Conservation (phyloP, 2,329 filamentous ascomycete genomes). For the Ophiocordyceps polyrhachis-furcata region DNA sequence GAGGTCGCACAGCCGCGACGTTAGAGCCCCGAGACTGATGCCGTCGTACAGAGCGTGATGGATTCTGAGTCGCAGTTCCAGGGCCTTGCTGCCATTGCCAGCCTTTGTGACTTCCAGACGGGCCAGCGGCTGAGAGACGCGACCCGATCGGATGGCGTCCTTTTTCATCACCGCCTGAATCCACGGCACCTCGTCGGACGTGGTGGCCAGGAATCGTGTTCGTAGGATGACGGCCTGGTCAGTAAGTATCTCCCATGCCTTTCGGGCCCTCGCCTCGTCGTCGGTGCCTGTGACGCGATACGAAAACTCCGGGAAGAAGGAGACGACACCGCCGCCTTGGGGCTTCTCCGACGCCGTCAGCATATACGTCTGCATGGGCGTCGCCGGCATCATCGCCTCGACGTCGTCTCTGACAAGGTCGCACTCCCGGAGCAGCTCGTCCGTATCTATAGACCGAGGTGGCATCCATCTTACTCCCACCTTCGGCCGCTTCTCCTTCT, state of each 20-base stretch:
- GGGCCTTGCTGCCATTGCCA: slow-evolving; percentile 1
- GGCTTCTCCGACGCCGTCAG: slow-evolving; percentile 57
- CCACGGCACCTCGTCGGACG: slow-evolving; percentile 27
- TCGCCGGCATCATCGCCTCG: slow-evolving; percentile 44
- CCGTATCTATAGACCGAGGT: slow-evolving; percentile 19
- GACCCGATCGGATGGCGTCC: background rate
- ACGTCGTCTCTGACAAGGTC: slow-evolving; percentile 26
- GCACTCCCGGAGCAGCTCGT: slow-evolving; percentile 17
- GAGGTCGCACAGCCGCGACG: slow-evolving; percentile 18
- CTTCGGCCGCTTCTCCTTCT: background rate
- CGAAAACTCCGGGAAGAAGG: slow-evolving; percentile 59
- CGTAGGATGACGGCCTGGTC: slow-evolving; percentile 43
- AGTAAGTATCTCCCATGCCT: slow-evolving; percentile 44
- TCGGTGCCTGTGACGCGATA: slow-evolving; percentile 31
- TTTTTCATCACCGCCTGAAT: slow-evolving; percentile 39
- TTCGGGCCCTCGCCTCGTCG: slow-evolving; percentile 21
- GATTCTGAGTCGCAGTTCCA: slow-evolving; percentile 35
- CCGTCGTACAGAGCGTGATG: slow-evolving; percentile 86
- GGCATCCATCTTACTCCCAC: slow-evolving; percentile 7
- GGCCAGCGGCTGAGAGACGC: slow-evolving; percentile 7
- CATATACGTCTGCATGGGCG: slow-evolving; percentile 68
- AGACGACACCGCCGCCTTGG: slow-evolving; percentile 32
- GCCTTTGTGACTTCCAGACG: slow-evolving; percentile 5
- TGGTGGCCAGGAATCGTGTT: slow-evolving; percentile 42
- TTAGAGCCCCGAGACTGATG: slow-evolving; percentile 50